Evolutionary conservation across 2,329 filamentous ascomycete genomes (phyloP), one percentile per base, ranked within the genome.

Genomic region (Alternaria sp.): DNA sequence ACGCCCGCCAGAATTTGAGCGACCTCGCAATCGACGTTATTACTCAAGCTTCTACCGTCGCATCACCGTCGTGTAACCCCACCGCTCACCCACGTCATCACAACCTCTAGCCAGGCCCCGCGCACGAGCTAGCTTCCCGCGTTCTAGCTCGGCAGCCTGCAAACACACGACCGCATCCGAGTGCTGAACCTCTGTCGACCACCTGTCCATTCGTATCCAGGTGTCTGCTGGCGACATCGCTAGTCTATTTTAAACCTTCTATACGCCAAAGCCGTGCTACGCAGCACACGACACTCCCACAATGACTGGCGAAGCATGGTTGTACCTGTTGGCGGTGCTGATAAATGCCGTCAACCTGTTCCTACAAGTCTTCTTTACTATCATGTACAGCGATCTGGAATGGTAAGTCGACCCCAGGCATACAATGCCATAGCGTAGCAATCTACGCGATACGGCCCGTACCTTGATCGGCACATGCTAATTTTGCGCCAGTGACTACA

Each of bases 301-400:
- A 80, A 97, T 97, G 94, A 97, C 94, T 78, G 94, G 94, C 83
- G 94, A 97, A 88, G 94, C 94, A 82, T 97, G 96, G 96, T 87
- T 99, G 82, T 99, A 96, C 86, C 90, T 99, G 77, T 88, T 99
- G 84, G 91, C 95, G 84, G 96, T 99, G 83, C 88, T 99, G 81
- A 96, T 99, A 87, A 99, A 99, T 86, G 96, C 96, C 86, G 94
- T 99, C 89, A 99, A 99, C 87, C 89, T 99, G 79, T 99, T 99
- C 84, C 88, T 99, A 62, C 96, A 99, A 86, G 96, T 99, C 76
- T 99, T 99, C 88, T 99, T 99, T 86, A 99, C 96, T 63, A 99
- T 99, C 80, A 99, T 99, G 96, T 99, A 98, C 86, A 97, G 93
- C 83, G 96, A 99, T 87, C 85, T 99, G 78, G 96, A 99, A 91